Percentiles rank a stretch among this genome's conserved stretches.
Conservation (phyloP, 2,329 filamentous ascomycete species). For the Corniculantispora saksenae region DNA sequence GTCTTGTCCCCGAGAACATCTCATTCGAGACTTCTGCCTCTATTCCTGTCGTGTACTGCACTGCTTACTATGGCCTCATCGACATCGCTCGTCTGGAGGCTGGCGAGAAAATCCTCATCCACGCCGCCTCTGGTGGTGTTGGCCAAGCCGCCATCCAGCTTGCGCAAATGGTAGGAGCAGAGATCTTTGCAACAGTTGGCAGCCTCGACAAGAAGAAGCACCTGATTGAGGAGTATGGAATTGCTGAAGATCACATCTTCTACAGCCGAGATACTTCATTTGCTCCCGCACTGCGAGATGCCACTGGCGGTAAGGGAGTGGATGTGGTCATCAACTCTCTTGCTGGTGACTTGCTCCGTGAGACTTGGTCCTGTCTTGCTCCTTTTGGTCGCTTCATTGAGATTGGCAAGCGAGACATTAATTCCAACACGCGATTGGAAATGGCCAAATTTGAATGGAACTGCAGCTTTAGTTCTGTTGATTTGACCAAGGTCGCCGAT, state of each 20-base stretch:
- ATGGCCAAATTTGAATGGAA: constrained; percentile 52
- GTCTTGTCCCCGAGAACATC: constrained; percentile 40
- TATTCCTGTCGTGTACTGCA: constrained; percentile 42
- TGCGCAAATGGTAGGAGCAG: constrained; percentile 39
- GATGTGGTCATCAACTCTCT: constrained; percentile 66
- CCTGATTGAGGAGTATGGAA: constrained; percentile 37
- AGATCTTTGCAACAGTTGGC: constrained; percentile 45
- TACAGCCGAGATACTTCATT: constrained; percentile 30
- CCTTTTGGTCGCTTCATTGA: constrained; percentile 49
- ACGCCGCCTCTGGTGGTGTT: constrained; percentile 40
- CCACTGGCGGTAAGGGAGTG: constrained; percentile 54
- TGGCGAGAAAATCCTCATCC: constrained; percentile 42
- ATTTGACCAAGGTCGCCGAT: constrained; percentile 45
- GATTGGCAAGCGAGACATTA: constrained; percentile 42
- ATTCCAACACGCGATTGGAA: constrained; percentile 44
- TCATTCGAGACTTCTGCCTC: constrained; percentile 41
- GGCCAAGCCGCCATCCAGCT: constrained; percentile 43
- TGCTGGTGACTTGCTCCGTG: constrained; percentile 42
- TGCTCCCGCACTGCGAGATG: constrained; percentile 24
- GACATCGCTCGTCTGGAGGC: constrained; percentile 38
- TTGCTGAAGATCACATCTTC: constrained; percentile 36
- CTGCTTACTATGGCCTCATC: constrained; percentile 43
- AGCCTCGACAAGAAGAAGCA: constrained; percentile 40
- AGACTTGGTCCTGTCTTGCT: constrained; percentile 46
- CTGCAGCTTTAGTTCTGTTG: constrained; percentile 47